Percentiles rank a stretch among this genome's conserved stretches.
These are phyloP conservation scores for Orbilia javanica DNA, from an alignment of 2,329 filamentous ascomycete species.

Conservation along the genomic window DNA sequence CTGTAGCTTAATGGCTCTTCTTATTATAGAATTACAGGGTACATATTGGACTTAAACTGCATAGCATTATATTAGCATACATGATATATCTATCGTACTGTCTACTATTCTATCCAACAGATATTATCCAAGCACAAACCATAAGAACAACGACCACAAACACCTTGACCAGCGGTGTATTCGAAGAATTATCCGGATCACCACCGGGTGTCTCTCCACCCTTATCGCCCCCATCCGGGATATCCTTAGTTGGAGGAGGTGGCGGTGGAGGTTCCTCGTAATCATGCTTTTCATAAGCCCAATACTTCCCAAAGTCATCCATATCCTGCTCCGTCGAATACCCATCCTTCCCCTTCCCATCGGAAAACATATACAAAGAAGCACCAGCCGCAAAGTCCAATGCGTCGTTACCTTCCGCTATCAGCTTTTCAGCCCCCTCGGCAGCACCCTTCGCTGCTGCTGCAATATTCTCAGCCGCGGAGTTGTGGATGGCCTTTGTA, in stretches of 20 bases:
- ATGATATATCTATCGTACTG: neutral
- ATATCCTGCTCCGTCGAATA: neutral
- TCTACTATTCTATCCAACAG: neutral
- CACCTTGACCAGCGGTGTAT: neutral
- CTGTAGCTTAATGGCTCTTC: no score
- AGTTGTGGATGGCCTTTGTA: neutral
- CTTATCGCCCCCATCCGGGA: neutral
- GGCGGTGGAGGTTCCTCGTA: no score
- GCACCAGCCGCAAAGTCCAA: neutral
- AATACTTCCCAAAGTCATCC: neutral
- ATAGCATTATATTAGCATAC: neutral
- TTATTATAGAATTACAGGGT: no score
- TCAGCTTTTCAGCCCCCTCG: neutral
- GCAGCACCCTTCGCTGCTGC: neutral
- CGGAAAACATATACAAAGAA: neutral
- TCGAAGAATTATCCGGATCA: neutral
- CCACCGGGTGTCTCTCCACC: no score
- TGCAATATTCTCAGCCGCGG: neutral
- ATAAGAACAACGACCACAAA: neutral
- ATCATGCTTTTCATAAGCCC: neutral
- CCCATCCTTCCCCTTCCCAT: neutral
- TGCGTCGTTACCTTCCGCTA: neutral
- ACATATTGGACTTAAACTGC: no score
- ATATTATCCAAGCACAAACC: neutral
- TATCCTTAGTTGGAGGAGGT: neutral